Base-by-base conservation (phyloP, 805 yeast species). In the Nakazawaea ishiwadae region DNA sequence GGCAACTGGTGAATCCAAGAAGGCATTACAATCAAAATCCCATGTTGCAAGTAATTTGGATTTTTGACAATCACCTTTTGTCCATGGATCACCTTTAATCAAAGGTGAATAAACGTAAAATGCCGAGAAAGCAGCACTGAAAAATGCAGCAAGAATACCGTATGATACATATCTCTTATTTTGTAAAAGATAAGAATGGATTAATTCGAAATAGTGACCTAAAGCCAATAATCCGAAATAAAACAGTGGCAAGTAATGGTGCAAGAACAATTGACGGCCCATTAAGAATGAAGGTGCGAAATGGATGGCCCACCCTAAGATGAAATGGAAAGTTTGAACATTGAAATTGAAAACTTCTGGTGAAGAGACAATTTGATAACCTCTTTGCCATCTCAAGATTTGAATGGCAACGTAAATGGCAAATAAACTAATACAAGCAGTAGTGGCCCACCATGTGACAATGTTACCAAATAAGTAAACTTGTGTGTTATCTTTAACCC, bases 11-110 rank as follows among this genome's bases (percentile, higher is more conserved):
- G 37, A 15, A n/a, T 53, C 60, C 31, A 67, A 68, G 59, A 75
- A 88, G 11, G 69, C 51, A 46, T 65, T 68, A 66, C 99, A 93
- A 55, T 82, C 84, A 58, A 80, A 93, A 70, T 93, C 99, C 99
- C 98, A 93, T 30, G 76, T 69, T 3, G 67, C 47, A 24, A 84
- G 48, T 51, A 77, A 60, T 63, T 78, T 77, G 34, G 90, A 68
- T 33, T 70, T 65, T 44, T 68, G 64, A 65, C 99, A 93, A 45
- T 71, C 61, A 21, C 57, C 60, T 53, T 72, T 72, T 35, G 95
- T 84, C 97, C 98, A 91, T 40, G 77, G 75, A 10, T 75, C 56
- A 35, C 85, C 99, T 57, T 86, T 85, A 37, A 82, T 74, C 55
- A 93, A 62, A 27, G 98, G 84, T 2, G 86, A 72, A 63, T 81